Percentiles rank a stretch among this genome's conserved stretches.
Evolutionary conservation across 2,329 filamentous ascomycete genomes (phyloP).

Genomic region (Alternaria arbusti): DNA sequence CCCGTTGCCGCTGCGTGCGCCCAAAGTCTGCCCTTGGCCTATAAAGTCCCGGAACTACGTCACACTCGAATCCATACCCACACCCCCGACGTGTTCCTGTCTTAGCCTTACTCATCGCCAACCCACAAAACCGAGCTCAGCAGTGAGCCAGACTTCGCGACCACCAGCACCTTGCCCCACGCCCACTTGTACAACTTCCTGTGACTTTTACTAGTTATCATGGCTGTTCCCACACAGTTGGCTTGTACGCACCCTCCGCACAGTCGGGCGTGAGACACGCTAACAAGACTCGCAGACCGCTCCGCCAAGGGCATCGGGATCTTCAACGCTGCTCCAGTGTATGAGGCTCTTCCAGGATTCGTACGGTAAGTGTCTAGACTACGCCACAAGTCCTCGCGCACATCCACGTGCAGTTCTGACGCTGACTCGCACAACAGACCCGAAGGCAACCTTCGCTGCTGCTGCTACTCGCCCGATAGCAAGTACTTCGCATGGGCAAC

Average conservation of each 20-base stretch:
- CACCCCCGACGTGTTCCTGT: conserved; percentile 36
- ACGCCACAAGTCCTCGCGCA: not conserved
- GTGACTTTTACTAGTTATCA: conserved; percentile 94
- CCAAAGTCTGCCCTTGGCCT: conserved; percentile 36
- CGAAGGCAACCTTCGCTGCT: conserved; percentile 93
- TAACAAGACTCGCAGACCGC: conserved; percentile 64
- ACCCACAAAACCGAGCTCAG: conserved; percentile 23
- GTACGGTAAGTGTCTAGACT: conserved; percentile 52
- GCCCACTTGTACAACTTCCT: conserved; percentile 52
- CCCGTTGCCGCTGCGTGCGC: conserved; percentile 42
- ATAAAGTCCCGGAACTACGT: conserved; percentile 33
- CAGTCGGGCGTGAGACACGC: conserved; percentile 2
- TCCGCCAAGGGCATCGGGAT: conserved; percentile 96
- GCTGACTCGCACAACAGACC: conserved; percentile 61
- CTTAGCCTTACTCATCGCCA: conserved; percentile 39
- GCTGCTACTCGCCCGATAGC: conserved; percentile 92
- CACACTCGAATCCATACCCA: conserved; percentile 25
- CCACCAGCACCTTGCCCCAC: conserved; percentile 40
- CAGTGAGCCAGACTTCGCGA: conserved; percentile 39
- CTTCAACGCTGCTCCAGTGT: conserved; percentile 88
- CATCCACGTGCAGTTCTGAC: not conserved
- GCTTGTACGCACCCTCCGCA: conserved; percentile 65
- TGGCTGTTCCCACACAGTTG: conserved; percentile 93
- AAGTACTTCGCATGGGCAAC: conserved; percentile 96
- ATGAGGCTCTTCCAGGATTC: conserved; percentile 84